Evolutionary conservation across 2,329 filamentous ascomycete genomes (phyloP).

Genomic region (Penicillium oxalicum): DNA sequence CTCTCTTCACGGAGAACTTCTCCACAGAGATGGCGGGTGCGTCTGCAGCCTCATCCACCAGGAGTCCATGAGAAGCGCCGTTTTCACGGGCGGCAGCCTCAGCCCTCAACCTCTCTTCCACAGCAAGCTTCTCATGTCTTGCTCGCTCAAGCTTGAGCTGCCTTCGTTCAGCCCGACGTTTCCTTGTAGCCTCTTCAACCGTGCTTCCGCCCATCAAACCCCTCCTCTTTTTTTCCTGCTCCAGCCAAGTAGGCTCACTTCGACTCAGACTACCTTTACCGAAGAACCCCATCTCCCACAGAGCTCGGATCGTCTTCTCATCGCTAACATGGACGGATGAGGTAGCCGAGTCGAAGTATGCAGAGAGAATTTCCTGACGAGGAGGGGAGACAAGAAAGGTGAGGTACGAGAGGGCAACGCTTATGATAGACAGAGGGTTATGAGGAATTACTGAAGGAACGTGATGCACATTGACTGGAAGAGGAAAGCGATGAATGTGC

Average conservation of each 20-base stretch:
- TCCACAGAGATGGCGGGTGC: constrained; percentile 16
- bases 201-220: constrained; percentile 62
- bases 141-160: constrained; percentile 88
- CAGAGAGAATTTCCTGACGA: constrained; percentile 59
- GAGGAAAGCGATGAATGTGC: constrained; percentile 73
- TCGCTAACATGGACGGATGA: constrained; percentile 81
- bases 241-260: constrained; percentile 91
- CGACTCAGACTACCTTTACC: constrained; percentile 89
- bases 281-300: constrained; percentile 98
- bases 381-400: constrained; percentile 62
- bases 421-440: constrained; percentile 82
- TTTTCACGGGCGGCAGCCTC: constrained; percentile 41
- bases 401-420: constrained; percentile 71
- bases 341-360: constrained; percentile 74
- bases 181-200: constrained; percentile 73
- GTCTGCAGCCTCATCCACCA: constrained; percentile 2
- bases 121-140: constrained; percentile 75
- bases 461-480: constrained; percentile 75
- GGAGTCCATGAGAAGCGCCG: constrained; percentile 13
- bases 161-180: constrained; percentile 71
- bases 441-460: constrained; percentile 83
- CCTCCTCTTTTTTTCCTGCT: constrained; percentile 67
- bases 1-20: constrained; percentile 32
- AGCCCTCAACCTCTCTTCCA: constrained; percentile 62
- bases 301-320: constrained; percentile 63